Evolutionary conservation across 2,329 filamentous ascomycete species (phyloP).

Genomic region (Colletotrichum sp.): DNA sequence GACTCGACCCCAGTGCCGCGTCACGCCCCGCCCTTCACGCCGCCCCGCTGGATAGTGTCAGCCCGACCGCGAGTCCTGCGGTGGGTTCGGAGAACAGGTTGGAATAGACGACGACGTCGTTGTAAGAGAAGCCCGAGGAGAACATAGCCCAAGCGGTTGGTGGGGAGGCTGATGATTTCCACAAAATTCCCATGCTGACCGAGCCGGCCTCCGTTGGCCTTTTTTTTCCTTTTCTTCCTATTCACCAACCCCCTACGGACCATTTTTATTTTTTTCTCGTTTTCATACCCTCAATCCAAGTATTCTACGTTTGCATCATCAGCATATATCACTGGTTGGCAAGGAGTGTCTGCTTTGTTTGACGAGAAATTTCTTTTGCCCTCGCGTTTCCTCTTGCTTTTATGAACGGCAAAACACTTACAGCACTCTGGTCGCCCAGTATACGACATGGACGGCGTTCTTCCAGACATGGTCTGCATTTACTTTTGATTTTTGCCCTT

Average conservation of each 20-base stretch:
- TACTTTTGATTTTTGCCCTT: not conserved
- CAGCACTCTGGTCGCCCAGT: not conserved
- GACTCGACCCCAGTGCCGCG: slow-evolving; percentile 49
- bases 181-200: slow-evolving; percentile 6
- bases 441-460: not conserved
- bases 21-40: slow-evolving; percentile 85
- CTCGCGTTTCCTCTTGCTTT: not conserved
- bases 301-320: slow-evolving; percentile 19
- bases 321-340: slow-evolving; percentile 9
- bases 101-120: not conserved
- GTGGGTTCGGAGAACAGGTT: not conserved
- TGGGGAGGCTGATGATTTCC: not conserved
- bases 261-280: slow-evolving; percentile 14
- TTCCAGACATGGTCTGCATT: not conserved
- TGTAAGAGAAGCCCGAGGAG: not conserved
- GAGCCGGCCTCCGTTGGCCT: slow-evolving; percentile 19
- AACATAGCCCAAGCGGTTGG: slow-evolving; percentile 18
- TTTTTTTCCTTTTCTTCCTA: not conserved
- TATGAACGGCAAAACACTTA: not conserved
- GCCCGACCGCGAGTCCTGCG: slow-evolving; percentile 50
- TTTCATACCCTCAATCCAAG: slow-evolving; percentile 20
- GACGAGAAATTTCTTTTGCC: not conserved
- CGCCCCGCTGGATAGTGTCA: slow-evolving; percentile 79
- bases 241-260: not conserved
- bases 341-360: not conserved